A percentile compares a stretch with the other conserved stretches of the same genome.
phyloP scores from a whole-genome alignment of 768 basidiomycete species.

The Exsudoporus frostii region DNA sequence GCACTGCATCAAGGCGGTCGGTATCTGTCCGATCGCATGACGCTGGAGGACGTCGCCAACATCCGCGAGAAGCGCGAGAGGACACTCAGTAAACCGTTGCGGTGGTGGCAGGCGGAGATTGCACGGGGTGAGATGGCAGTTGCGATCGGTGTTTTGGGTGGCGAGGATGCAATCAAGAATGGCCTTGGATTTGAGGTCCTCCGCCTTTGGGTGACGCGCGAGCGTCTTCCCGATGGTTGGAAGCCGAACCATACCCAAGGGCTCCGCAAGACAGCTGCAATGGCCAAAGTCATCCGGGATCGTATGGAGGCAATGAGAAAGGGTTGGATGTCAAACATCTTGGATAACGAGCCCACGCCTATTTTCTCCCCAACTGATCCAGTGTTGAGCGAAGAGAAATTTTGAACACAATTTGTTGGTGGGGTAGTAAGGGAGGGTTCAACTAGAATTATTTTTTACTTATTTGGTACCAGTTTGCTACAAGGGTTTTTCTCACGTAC shows the following conservation, averaged over 20 bases:
- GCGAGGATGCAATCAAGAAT: conserved; percentile 33
- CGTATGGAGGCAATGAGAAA: conserved; percentile 23
- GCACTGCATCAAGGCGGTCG: conserved; percentile 37
- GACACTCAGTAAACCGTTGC: conserved; percentile 34
- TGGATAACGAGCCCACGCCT: conserved; percentile 14
- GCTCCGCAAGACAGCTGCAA: conserved; percentile 23
- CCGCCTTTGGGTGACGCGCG: conserved; percentile 49
- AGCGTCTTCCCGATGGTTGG: conserved; percentile 47
- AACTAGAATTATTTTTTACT: not conserved
- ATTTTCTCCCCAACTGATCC: conserved; percentile 1
- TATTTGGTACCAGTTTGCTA: not conserved
- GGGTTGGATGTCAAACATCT: conserved; percentile 14
- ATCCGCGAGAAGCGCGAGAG: conserved; percentile 51
- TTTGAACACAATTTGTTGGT: not conserved
- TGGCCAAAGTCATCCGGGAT: conserved; percentile 28
- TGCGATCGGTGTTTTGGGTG: conserved; percentile 48
- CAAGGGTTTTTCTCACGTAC: too few relatives aligned
- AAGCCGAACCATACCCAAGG: conserved; percentile 32
- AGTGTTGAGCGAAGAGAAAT: not conserved
- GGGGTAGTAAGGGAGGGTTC: not conserved
- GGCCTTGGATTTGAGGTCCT: conserved; percentile 49
- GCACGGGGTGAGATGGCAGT: conserved; percentile 67
- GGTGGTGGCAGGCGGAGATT: conserved; percentile 49
- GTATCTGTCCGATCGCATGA: conserved; percentile 28
- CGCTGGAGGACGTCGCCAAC: conserved; percentile 39